Percentiles rank a stretch among this genome's conserved stretches.
These are phyloP conservation scores for Zymoseptoria brevis DNA, from an alignment of 2,329 filamentous ascomycete species.

Conservation along the genomic window DNA sequence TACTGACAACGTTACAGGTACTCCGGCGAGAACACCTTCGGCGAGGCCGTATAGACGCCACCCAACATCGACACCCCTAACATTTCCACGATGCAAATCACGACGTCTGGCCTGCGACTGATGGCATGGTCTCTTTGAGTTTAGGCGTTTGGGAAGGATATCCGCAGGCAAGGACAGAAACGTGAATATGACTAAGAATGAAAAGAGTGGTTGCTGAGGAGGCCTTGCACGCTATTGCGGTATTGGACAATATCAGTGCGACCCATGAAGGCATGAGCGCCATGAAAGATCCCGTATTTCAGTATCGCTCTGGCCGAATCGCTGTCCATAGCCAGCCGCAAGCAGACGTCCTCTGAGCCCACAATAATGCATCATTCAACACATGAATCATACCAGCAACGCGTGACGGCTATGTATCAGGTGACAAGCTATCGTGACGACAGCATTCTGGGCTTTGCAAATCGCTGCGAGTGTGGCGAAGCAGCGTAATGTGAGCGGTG, in stretches of 20 bases:
- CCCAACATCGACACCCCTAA: slow-evolving; percentile 2
- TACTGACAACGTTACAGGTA: slow-evolving; percentile 49
- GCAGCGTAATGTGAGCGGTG: background rate
- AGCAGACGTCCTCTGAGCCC: background rate
- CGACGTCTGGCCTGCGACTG: slow-evolving; percentile 10
- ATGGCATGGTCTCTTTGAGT: slow-evolving; percentile 16
- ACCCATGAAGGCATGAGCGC: background rate
- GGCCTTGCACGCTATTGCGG: background rate
- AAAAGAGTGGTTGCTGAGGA: background rate
- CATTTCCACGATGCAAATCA: slow-evolving; percentile 9
- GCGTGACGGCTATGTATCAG: background rate
- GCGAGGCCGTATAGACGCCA: slow-evolving; percentile 39
- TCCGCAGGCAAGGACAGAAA: slow-evolving; percentile 5
- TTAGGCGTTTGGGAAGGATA: slow-evolving; percentile 11
- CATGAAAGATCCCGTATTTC: background rate
- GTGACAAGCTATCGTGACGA: background rate
- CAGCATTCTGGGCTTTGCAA: background rate
- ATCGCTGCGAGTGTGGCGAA: background rate
- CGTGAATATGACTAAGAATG: slow-evolving; percentile 4
- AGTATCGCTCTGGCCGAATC: background rate
- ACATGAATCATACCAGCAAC: background rate
- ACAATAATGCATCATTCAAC: background rate
- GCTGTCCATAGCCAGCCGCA: background rate
- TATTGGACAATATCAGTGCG: background rate
- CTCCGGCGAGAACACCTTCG: slow-evolving; percentile 99